Conservation (phyloP, 2,329 filamentous ascomycete species). For the Colletotrichum zoysiae region DNA sequence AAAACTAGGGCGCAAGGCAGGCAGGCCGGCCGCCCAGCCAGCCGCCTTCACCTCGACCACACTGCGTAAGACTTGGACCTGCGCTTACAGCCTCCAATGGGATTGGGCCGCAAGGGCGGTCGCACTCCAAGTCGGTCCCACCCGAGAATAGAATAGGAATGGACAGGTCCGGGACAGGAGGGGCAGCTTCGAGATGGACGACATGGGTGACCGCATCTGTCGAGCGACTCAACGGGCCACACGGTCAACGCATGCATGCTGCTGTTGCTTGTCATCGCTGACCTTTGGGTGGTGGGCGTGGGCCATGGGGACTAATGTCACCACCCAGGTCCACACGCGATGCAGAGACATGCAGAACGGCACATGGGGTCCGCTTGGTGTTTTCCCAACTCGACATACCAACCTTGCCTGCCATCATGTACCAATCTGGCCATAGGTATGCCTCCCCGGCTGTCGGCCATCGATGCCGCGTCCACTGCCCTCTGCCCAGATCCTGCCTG, state of each 20-base stretch:
- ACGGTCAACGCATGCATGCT: conserved; percentile 48
- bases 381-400: conserved; percentile 37
- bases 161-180: conserved; percentile 24
- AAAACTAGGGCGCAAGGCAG: conserved; percentile 34
- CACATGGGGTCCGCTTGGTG: conserved; percentile 17
- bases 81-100: conserved; percentile 65
- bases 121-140: conserved; percentile 42
- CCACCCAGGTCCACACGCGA: conserved; percentile 44
- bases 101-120: conserved; percentile 46
- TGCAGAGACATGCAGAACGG: conserved; percentile 40
- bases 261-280: conserved; percentile 39
- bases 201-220: conserved; percentile 46
- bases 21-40: conserved; percentile 38
- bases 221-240: conserved; percentile 51
- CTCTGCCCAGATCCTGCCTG: conserved; percentile 19
- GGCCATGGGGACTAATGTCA: conserved; percentile 28
- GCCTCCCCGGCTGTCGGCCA: conserved; percentile 34
- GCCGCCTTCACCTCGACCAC: conserved; percentile 28
- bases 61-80: conserved; percentile 44
- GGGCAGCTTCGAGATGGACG: conserved; percentile 42
- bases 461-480: conserved; percentile 27
- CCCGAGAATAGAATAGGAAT: conserved; percentile 42
- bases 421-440: conserved; percentile 22
- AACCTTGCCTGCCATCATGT: conserved; percentile 22
- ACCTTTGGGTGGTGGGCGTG: conserved; percentile 25